A percentile compares a stretch with the other conserved stretches of the same genome.
These are phyloP conservation scores for Toxicodendron radicans DNA, from an alignment of 345 rosid genomes.

Conservation along the genomic window DNA sequence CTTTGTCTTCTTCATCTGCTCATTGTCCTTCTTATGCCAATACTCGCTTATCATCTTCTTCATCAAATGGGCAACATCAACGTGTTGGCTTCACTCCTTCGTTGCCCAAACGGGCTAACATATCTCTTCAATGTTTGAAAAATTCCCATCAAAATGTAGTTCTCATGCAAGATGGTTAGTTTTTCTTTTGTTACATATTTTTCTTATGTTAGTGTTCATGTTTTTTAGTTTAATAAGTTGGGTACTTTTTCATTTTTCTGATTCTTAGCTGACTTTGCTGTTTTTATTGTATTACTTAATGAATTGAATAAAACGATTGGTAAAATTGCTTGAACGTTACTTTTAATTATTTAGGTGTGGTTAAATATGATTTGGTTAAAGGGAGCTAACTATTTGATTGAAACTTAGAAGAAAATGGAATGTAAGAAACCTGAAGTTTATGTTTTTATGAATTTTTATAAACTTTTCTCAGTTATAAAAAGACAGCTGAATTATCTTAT, in stretches of 20 bases:
- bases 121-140: constrained; percentile 39
- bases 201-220: neutral
- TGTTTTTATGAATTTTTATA: neutral
- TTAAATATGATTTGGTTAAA: neutral
- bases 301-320: neutral
- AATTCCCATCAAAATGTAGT: constrained; percentile 38
- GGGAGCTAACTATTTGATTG: neutral
- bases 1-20: constrained; percentile 49
- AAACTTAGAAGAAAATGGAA: neutral
- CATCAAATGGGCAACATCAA: constrained; percentile 31
- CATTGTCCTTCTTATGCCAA: constrained; percentile 33
- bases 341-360: neutral
- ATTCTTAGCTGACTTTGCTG: neutral
- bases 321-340: neutral
- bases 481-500: neutral
- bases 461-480: neutral
- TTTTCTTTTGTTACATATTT: neutral
- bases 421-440: neutral
- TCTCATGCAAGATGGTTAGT: constrained; percentile 58
- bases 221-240: neutral
- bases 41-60: constrained; percentile 28
- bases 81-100: constrained; percentile 39
- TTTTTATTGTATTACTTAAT: neutral
- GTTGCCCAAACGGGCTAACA: constrained; percentile 36
- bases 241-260: neutral